Base-by-base conservation (phyloP, 2,329 filamentous ascomycete species). In the Stemphylium lycopersici region DNA sequence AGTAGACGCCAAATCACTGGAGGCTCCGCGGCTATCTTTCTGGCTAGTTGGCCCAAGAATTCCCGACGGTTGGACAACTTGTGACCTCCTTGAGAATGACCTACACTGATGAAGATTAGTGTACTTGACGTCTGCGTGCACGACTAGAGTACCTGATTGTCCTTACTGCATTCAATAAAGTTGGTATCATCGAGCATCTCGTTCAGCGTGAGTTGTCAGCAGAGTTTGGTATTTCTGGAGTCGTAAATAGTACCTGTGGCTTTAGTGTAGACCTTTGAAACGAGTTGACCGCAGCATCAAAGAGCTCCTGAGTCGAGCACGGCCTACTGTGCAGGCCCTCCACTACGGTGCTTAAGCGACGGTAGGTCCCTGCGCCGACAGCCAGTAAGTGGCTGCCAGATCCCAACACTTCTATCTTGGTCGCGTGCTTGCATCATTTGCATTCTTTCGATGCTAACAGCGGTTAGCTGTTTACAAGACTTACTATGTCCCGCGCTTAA, bases 201-300 rank as follows among this genome's bases (percentile, higher is more conserved):
- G 24, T n/a, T 39, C 4, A 29, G 18, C 3, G n/a, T 36, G 20
- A 32, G 12, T 31, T 33, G 22, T 29, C 31, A 39, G 33, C 40
- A 45, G 4, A 16, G 7, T 32, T 20, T 24, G 15, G 22, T 26
- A 20, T 59, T 16, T 29, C 18, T 41, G 37, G 39, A 47, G 29
- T 46, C 33, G 48, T 41, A 51, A 34, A 52, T 40, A 45, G 29
- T 34, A 47, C 11, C n/a, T 40, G 36, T 58, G 45, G 51, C 48
- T 45, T 48, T 48, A 55, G 18, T 37, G 31, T 36, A 48, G 26
- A 18, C 26, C 29, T 38, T 36, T 62, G 59, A 60, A 63, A 62
- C 52, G 40, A 52, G 20, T 44, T 48, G 49, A 53, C 26, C 38
- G 44, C 59, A 63, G 52, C 42, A 55, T 56, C 56, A 62, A 63